phyloP scores from a whole-genome alignment of 192 early-diverging fungal species.

The Borealophlyctis nickersoniae region DNA sequence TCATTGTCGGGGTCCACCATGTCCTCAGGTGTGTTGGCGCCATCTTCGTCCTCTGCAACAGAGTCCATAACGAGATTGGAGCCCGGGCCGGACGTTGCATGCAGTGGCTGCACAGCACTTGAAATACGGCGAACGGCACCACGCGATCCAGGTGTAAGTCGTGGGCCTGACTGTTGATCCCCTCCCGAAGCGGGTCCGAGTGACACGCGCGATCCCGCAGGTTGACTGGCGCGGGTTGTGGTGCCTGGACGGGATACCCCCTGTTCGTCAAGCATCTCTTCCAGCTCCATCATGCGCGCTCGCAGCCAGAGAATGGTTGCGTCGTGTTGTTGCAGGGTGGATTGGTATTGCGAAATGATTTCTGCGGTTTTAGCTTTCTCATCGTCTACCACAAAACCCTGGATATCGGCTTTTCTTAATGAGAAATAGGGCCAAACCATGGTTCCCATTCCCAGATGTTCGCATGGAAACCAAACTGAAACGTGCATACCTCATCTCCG shows the following conservation, averaged over 20 bases:
- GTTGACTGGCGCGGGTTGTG: background rate
- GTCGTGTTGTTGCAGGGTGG: slow-evolving; percentile 7
- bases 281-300: slow-evolving; percentile 17
- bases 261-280: slow-evolving; percentile 21
- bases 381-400: slow-evolving; percentile 8
- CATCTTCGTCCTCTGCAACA: background rate
- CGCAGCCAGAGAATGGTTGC: slow-evolving; percentile 23
- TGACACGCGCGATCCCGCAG: background rate
- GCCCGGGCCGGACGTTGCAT: background rate
- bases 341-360: slow-evolving; percentile 12
- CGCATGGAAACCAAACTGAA: background rate
- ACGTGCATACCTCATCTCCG: slow-evolving; percentile 10
- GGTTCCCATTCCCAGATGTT: background rate
- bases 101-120: background rate
- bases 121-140: slow-evolving; percentile 9
- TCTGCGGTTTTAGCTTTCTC: background rate
- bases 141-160: no score
- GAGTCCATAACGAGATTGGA: background rate
- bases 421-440: no score
- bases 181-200: background rate
- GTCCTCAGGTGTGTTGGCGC: background rate
- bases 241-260: background rate
- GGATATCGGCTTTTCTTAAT: no score
- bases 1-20: background rate
- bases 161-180: background rate